These are phyloP conservation scores for Wickerhamomyces canadensis DNA, from an alignment of 805 yeast genomes.

Conservation along the genomic window DNA sequence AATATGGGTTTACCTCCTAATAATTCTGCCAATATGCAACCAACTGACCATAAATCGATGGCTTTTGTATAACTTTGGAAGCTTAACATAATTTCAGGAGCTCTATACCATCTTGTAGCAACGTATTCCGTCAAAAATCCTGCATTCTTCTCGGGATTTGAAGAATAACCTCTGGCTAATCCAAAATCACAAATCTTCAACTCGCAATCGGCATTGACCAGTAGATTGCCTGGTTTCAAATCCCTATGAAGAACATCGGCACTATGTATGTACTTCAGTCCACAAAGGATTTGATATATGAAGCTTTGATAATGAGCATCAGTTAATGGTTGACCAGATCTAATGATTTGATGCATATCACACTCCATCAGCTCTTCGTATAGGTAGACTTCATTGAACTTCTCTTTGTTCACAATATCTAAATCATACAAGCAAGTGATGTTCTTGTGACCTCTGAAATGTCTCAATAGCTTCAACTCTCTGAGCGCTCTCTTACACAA, in stretches of 20 bases:
- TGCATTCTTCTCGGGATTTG: constrained; percentile 75
- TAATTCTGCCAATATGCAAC: constrained; percentile 92
- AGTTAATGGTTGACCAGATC: constrained; percentile 88
- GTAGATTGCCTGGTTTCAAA: constrained; percentile 86
- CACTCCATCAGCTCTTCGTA: constrained; percentile 98
- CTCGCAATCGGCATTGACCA: constrained; percentile 96
- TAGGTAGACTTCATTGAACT: constrained; percentile 87
- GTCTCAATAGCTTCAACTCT: constrained; percentile 83
- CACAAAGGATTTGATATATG: constrained; percentile 87
- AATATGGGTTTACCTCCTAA: constrained; percentile 88
- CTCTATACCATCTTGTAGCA: constrained; percentile 98
- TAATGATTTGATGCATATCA: constrained; percentile 95
- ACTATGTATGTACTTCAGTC: constrained; percentile 81
- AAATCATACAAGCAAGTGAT: constrained; percentile 93
- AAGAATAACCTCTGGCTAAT: constrained; percentile 84
- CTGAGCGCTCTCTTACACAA: constrained; percentile 88
- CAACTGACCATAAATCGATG: constrained; percentile 96
- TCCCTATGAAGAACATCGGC: constrained; percentile 94
- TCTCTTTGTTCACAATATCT: constrained; percentile 67
- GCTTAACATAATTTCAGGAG: constrained; percentile 95
- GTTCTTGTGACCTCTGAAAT: constrained; percentile 93
- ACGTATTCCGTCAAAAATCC: constrained; percentile 98
- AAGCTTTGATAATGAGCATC: constrained; percentile 95
- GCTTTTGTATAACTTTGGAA: constrained; percentile 95
- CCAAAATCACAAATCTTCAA: constrained; percentile 96